Conservation (phyloP, 2,329 filamentous ascomycete genomes). For the Endocalyx cinctus region DNA sequence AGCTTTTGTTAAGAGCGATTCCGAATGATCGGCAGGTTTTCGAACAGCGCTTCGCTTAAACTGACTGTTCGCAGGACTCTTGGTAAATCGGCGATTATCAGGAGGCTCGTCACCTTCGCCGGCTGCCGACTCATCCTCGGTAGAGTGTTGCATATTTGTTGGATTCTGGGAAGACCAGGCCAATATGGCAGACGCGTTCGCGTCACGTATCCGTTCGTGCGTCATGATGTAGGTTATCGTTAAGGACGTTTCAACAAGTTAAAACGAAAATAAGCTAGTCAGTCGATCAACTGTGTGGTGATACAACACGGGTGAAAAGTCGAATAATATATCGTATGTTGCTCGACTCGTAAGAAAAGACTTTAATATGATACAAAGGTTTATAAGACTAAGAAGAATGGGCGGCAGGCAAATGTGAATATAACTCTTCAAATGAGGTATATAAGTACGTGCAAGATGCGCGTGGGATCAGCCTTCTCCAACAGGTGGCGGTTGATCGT, state of each 20-base stretch:
- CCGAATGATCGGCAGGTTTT: conserved; percentile 52
- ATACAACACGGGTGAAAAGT: too few relatives aligned
- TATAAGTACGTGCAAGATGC: too few relatives aligned
- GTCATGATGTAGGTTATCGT: conserved; percentile 26
- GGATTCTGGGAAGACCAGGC: conserved; percentile 40
- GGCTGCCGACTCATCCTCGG: conserved; percentile 60
- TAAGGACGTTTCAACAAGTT: too few relatives aligned
- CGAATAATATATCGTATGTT: too few relatives aligned
- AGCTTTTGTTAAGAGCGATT: conserved; percentile 84
- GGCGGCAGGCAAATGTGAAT: too few relatives aligned
- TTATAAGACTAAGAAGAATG: too few relatives aligned
- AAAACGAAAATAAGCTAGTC: too few relatives aligned
- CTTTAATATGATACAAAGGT: too few relatives aligned
- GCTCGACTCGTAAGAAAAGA: too few relatives aligned
- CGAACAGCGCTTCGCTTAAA: conserved; percentile 46
- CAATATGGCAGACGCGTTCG: conserved; percentile 37
- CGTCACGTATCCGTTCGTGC: conserved; percentile 31
- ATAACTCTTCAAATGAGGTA: too few relatives aligned
- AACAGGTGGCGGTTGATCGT: conserved; percentile 19
- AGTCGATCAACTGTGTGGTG: too few relatives aligned
- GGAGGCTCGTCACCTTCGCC: conserved; percentile 91
- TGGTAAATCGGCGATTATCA: conserved; percentile 44
- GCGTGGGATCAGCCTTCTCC: too few relatives aligned
- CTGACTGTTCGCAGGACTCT: conserved; percentile 25
- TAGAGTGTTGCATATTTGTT: conserved; percentile 37